Evolutionary conservation across 2,329 filamentous ascomycete species (phyloP), one percentile per base, ranked within the genome.

Genomic region (Monosporascus sp.): DNA sequence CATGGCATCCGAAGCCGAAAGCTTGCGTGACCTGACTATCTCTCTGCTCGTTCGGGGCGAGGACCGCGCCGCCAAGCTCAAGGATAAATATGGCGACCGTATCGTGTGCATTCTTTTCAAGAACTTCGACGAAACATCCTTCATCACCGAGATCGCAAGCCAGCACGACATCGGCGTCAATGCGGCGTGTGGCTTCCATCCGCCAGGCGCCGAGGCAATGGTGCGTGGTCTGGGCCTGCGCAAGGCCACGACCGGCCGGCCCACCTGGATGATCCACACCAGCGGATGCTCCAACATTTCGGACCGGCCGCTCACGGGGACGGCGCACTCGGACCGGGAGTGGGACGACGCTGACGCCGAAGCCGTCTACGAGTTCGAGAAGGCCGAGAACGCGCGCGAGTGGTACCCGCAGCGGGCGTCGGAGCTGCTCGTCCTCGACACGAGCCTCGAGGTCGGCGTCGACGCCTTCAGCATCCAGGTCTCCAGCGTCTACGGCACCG

Each of bases 91-190:
- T 31, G 57, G 52, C 26, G 17, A 50, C 7, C 56, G 53, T 20
- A 51, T 60, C n/a, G 27, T 26, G n/a, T 49, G 44, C 1, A 44
- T 58, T 2, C 40, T 36, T 3, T 52, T 58, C 51, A 37, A 24
- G 4, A 51, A 52, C 41, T 54, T 56, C 44, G 57, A 60, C 52
- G 57, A 62, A 20, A 48, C 47, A 0, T 46, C 19, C 8, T 22
- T 48, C 17, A 36, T 60, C 6, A 36, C 36, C 14, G 27, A 50
- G 26, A 43, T 59, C 48, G 56, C 57, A 26, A 48, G 52, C 6
- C n/a, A 50, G 14, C 54, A 61, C 48, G 57, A 62, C 49, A 31
- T 73, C 52, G 63, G 76, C n/a, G 66, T 76, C 51, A 69, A 73
- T 55, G 63, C 69, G 11, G 69, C 68, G 6, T 61, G 63, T 6